These are phyloP conservation scores for Podospora pseudoanserina DNA, from an alignment of 495 filamentous ascomycete species.

Conservation along the genomic window DNA sequence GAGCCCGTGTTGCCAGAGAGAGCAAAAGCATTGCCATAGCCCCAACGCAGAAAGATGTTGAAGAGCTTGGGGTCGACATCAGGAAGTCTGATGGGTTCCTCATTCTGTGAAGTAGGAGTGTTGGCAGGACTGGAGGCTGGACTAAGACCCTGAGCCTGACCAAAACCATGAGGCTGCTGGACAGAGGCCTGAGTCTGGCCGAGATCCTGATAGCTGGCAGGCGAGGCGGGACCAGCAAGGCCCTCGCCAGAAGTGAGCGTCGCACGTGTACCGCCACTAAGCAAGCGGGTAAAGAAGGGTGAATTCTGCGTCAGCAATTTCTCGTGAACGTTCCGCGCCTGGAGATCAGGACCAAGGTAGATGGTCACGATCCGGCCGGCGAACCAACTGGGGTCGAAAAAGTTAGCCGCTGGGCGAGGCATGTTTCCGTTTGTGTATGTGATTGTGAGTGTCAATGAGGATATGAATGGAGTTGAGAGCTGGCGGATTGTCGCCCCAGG, in stretches of 20 bases:
- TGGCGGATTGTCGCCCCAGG: background rate
- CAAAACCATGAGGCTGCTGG: no score
- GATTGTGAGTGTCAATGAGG: background rate
- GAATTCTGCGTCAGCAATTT: slow-evolving; percentile 25
- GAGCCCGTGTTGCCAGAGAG: slow-evolving; percentile 12
- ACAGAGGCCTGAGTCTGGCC: no score
- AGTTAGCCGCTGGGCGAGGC: background rate
- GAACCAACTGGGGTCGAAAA: slow-evolving; percentile 16
- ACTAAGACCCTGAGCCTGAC: no score
- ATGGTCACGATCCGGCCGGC: slow-evolving; percentile 26
- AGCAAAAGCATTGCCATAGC: slow-evolving; percentile 12
- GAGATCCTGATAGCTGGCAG: background rate
- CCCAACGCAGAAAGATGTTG: background rate
- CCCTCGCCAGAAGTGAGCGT: slow-evolving; percentile 11
- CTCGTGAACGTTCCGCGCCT: slow-evolving; percentile 27
- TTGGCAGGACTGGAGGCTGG: background rate
- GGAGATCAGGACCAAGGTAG: slow-evolving; percentile 17
- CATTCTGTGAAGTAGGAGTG: background rate
- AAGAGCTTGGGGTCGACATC: slow-evolving; percentile 9
- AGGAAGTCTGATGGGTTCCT: slow-evolving; percentile 2
- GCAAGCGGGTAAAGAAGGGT: slow-evolving; percentile 20
- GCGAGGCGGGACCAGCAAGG: slow-evolving; percentile 18
- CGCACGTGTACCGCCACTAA: slow-evolving; percentile 6
- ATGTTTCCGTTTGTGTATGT: background rate
- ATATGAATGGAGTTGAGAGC: background rate